Conservation (phyloP, 73 alveolate genomes). For the Paramecium primaurelia region DNA sequence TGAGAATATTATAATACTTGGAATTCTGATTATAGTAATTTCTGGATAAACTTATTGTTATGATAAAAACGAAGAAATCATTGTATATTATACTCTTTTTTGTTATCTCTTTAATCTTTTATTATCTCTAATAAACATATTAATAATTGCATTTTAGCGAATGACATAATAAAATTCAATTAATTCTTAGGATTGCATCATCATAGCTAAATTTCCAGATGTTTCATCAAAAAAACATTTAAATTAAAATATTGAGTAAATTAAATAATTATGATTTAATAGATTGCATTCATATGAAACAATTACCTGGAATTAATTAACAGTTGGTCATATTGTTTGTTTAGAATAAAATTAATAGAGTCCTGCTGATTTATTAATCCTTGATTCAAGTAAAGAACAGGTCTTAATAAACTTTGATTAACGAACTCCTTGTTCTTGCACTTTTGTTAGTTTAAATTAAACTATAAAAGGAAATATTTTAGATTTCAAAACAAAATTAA, state of each 20-base stretch:
- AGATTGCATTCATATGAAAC: background rate
- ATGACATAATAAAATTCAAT: background rate
- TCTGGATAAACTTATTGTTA: background rate
- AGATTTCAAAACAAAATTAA: slow-evolving; percentile 8
- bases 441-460: background rate
- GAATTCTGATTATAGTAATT: background rate
- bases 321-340: background rate
- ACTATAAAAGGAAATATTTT: background rate
- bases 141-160: background rate
- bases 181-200: background rate
- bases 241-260: background rate
- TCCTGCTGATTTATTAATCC: slow-evolving; percentile 27
- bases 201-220: background rate
- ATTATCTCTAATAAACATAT: background rate
- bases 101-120: background rate
- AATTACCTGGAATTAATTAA: background rate
- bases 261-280: background rate
- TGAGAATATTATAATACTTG: background rate
- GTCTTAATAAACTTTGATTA: background rate
- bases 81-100: background rate
- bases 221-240: background rate
- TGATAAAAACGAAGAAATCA: background rate
- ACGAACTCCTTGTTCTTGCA: background rate
- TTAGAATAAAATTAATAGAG: background rate
- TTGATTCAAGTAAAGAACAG: background rate